Evolutionary conservation across 2,329 filamentous ascomycete genomes (phyloP).

Genomic region (Nothopassalora personata): DNA sequence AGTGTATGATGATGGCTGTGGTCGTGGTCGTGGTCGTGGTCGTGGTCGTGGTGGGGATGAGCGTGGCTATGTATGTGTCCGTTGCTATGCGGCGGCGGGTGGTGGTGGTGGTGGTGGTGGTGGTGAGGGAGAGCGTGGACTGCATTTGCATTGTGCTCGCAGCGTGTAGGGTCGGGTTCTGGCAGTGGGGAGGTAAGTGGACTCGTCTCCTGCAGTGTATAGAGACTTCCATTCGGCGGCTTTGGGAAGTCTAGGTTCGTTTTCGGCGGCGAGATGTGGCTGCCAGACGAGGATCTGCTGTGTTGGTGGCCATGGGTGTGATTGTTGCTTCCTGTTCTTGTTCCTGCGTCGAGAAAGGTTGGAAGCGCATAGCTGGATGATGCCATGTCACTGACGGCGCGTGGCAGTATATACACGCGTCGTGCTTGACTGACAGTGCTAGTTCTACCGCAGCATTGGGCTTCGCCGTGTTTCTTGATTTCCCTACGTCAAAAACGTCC

Average conservation of each 20-base stretch:
- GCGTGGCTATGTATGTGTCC: not conserved
- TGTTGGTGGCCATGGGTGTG: conserved; percentile 2
- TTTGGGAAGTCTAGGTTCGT: conserved; percentile 7
- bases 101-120: conserved; percentile 11
- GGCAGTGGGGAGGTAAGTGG: conserved; percentile 23
- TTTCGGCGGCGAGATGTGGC: not conserved
- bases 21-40: conserved; percentile 23
- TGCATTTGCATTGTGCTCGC: conserved; percentile 20
- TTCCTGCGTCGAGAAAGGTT: conserved; percentile 6
- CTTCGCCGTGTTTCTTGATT: conserved; percentile 8
- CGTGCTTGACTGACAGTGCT: not conserved
- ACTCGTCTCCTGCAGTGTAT: conserved; percentile 28
- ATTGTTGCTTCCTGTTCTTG: conserved; percentile 18
- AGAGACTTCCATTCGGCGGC: conserved; percentile 22
- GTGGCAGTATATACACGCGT: not conserved
- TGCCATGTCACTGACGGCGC: conserved; percentile 32
- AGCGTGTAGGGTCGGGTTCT: conserved; percentile 8
- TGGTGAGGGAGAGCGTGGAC: conserved; percentile 8
- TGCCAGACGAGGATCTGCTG: not conserved
- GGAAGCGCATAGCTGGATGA: conserved; percentile 45
- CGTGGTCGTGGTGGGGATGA: conserved; percentile 27
- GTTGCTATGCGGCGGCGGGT: conserved; percentile 5
- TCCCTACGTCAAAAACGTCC: not conserved
- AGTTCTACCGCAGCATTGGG: not conserved
- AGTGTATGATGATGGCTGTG: not conserved